Base-by-base conservation (phyloP, 2,329 filamentous ascomycete species). In the Ascochyta koolunga region DNA sequence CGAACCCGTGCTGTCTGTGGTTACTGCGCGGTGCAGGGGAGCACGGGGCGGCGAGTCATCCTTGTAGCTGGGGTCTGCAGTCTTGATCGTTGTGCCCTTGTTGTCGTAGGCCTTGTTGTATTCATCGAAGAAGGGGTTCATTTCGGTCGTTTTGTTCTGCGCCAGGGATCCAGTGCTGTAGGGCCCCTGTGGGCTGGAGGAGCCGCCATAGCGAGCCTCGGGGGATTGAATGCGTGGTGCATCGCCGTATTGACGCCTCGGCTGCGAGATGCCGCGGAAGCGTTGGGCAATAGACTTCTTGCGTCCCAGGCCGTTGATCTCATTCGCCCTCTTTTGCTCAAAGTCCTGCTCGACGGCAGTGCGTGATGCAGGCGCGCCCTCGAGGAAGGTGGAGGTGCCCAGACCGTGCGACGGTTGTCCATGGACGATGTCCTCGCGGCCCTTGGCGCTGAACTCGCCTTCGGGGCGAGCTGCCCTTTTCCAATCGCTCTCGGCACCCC, bases 211-310 rank as follows among this genome's bases (percentile, higher is more conserved):
- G 40, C 89, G 83, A 35, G 85, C 83, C 22, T 82, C 80, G n/a
- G 85, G 79, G 19, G 76, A 78, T 8, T 62, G 68, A 50, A 76
- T 74, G 25, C 75, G 72, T 21, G 72, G 61, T 24, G 64, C 66
- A 24, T 74, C 72, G 21, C 79, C 78, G 54, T 82, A 83, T 21
- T 85, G 83, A 43, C 86, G 85, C 43, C 86, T 85, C n/a, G 83
- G 83, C 58, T 87, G 87, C 72, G 88, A 91, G 67, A 96, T 92
- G 60, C 90, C 89, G 35, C 92, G 89, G 72, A 99, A 89, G 50
- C 93, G 90, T 72, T 97, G 92, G 2, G 92, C 95, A 56, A 99
- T 81, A 24, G 93, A 97, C 80, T 97, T 97, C 82, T 97, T 98
- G 56, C 95, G 87, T 62, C 89, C 86, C 36, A 99, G 76, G 5